Conservation (phyloP, 495 filamentous ascomycete species). For the Penicillium odoratum region DNA sequence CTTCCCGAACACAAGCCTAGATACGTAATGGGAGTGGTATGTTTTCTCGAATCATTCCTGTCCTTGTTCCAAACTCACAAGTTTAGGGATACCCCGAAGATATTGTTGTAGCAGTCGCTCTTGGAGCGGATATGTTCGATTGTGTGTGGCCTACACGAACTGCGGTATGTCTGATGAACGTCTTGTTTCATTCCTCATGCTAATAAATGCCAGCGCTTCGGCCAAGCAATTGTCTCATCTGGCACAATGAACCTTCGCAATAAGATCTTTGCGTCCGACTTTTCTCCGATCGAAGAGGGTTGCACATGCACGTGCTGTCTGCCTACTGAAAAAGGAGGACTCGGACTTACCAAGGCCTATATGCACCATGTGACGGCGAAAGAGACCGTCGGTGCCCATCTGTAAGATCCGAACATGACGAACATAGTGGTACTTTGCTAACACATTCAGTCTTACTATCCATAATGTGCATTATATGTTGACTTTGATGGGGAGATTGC, state of each 20-base stretch:
- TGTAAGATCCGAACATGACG: slow-evolving; percentile 45
- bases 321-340: slow-evolving; percentile 62
- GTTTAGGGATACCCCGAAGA: slow-evolving; percentile 86
- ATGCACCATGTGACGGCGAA: slow-evolving; percentile 90
- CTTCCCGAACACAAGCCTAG: slow-evolving; percentile 88
- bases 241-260: slow-evolving; percentile 84
- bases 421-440: slow-evolving; percentile 9
- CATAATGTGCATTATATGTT: slow-evolving; percentile 95
- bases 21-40: slow-evolving; percentile 96
- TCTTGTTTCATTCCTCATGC: neutral
- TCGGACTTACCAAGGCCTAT: slow-evolving; percentile 86
- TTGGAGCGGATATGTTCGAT: slow-evolving; percentile 99
- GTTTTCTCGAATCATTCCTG: slow-evolving; percentile 16
- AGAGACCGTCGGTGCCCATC: slow-evolving; percentile 92
- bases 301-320: slow-evolving; percentile 81
- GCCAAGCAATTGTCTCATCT: slow-evolving; percentile 81
- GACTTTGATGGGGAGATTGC: slow-evolving; percentile 70
- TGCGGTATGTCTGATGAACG: slow-evolving; percentile 50
- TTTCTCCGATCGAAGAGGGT: slow-evolving; percentile 74
- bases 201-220: slow-evolving; percentile 60
- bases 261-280: slow-evolving; percentile 73
- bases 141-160: slow-evolving; percentile 98
- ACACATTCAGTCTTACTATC: slow-evolving; percentile 65
- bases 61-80: neutral
- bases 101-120: slow-evolving; percentile 82